Conservation (phyloP, 805 yeast species). For the Dipodascus albidus region DNA sequence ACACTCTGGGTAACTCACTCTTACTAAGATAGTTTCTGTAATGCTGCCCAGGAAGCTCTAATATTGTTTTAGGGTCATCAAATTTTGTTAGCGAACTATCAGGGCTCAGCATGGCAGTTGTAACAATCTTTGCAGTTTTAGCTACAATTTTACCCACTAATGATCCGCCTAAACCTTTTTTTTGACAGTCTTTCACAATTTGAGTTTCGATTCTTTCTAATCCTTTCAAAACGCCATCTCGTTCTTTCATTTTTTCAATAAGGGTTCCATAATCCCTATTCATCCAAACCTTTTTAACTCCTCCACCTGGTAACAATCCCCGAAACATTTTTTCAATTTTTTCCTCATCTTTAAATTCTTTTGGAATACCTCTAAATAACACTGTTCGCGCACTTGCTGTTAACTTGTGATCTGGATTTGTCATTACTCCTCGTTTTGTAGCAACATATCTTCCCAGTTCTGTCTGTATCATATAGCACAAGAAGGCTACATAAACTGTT, state of each 20-base stretch:
- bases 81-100: neutral
- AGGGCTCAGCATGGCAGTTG: neutral
- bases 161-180: neutral
- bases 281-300: slow-evolving; percentile 49
- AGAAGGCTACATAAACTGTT: slow-evolving; percentile 39
- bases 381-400: slow-evolving; percentile 16
- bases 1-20: slow-evolving; percentile 65
- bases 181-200: slow-evolving; percentile 22
- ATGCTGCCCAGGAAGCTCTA: slow-evolving; percentile 17
- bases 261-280: slow-evolving; percentile 35
- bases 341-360: slow-evolving; percentile 35
- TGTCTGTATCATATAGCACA: slow-evolving; percentile 42
- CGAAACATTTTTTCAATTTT: slow-evolving; percentile 43
- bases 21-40: slow-evolving; percentile 38
- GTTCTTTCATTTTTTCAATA: slow-evolving; percentile 22
- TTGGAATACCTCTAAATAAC: slow-evolving; percentile 31
- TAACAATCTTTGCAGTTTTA: neutral
- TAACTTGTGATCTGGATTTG: slow-evolving; percentile 15
- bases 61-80: neutral
- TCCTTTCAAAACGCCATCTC: slow-evolving; percentile 20
- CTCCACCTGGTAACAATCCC: slow-evolving; percentile 35
- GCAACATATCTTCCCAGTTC: slow-evolving; percentile 45
- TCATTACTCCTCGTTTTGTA: slow-evolving; percentile 35
- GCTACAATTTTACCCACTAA: neutral
- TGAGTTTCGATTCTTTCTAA: slow-evolving; percentile 33